Conservation (phyloP, 1,284 basidiomycete species). For the Microbotryum saponariae region DNA sequence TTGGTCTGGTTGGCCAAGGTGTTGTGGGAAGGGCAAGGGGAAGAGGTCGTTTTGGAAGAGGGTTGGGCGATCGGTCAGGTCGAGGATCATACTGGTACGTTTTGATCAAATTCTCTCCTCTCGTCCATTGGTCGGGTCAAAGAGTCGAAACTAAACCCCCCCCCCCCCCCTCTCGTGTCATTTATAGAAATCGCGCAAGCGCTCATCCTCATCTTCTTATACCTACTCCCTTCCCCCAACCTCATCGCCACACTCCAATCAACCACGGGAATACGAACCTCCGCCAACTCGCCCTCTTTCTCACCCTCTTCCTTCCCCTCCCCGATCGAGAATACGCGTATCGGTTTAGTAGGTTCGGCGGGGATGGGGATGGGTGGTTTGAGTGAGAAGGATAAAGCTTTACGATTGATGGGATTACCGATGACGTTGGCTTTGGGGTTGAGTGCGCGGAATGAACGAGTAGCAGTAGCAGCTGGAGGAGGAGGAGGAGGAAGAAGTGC, state of each 20-base stretch:
- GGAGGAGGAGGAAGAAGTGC: not conserved
- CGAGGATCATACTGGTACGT: no score
- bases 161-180: no score
- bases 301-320: conserved; percentile 3
- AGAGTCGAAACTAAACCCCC: no score
- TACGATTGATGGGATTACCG: conserved; percentile 15
- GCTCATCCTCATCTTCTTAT: conserved; percentile 68
- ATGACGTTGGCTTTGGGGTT: conserved; percentile 2
- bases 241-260: conserved; percentile 50
- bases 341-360: no score
- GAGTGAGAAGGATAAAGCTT: no score
- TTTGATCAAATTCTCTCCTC: no score
- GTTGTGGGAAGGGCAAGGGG: conserved; percentile 47
- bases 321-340: not conserved
- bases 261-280: no score
- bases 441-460: no score
- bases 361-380: no score
- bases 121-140: no score
- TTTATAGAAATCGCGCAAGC: conserved; percentile 69
- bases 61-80: no score
- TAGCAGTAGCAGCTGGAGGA: no score
- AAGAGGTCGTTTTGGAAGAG: not conserved
- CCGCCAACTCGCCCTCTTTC: conserved; percentile 14
- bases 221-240: conserved; percentile 56
- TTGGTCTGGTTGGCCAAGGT: conserved; percentile 72